phyloP scores from a whole-genome alignment of 768 basidiomycete genomes.

The Dacryopinax primogenitus region DNA sequence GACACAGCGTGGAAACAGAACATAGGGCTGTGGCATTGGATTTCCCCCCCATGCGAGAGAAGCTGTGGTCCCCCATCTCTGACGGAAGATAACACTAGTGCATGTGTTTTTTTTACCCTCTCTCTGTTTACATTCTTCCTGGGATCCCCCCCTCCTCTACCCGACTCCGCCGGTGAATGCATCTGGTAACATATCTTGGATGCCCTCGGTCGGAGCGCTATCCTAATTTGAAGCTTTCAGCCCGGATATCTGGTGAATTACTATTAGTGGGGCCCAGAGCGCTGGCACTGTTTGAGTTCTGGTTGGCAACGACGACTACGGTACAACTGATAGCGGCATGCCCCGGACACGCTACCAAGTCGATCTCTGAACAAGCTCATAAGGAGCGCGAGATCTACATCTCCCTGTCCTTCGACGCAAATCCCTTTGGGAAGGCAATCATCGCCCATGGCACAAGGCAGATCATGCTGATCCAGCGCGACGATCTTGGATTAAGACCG shows the following conservation, averaged over 20 bases:
- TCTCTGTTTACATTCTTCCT: slow-evolving; percentile 5
- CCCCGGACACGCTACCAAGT: not conserved
- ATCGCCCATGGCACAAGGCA: not conserved
- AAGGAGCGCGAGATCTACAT: not conserved
- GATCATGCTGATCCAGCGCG: not conserved
- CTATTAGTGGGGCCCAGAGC: not conserved
- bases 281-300: slow-evolving; percentile 5
- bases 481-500: not conserved
- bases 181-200: not conserved
- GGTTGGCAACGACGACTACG: not conserved
- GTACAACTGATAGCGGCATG: slow-evolving; percentile 5
- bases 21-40: not conserved
- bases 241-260: not conserved
- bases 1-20: not conserved
- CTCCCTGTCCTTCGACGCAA: not conserved
- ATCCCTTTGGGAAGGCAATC: slow-evolving; percentile 3
- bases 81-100: not conserved
- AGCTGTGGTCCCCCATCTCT: not conserved
- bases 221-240: not conserved
- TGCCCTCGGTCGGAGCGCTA: not conserved
- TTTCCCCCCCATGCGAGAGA: not conserved
- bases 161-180: slow-evolving; percentile 1
- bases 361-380: not conserved
- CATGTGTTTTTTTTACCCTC: not conserved
- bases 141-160: not conserved